Base-by-base conservation (phyloP, 805 yeast species). In the Kurtzmaniella cleridarum region DNA sequence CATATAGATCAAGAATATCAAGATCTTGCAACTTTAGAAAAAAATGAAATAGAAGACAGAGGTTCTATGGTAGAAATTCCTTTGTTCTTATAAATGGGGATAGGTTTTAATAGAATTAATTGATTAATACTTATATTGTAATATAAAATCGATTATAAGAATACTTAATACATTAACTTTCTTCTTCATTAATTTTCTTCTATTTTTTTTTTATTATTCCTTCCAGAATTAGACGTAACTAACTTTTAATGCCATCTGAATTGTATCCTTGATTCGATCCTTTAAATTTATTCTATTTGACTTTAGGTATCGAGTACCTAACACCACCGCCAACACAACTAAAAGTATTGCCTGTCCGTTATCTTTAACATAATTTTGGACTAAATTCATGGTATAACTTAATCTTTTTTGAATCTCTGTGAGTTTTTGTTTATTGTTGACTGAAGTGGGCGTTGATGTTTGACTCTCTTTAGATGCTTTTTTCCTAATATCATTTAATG, bases 171-270 rank as follows among this genome's bases (percentile, higher is more conserved):
- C n/a, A n/a, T n/a, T n/a, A n/a, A n/a, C n/a, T n/a, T n/a, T n/a
- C n/a, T n/a, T n/a, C n/a, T n/a, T n/a, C n/a, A n/a, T n/a, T n/a
- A n/a, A n/a, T n/a, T n/a, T n/a, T n/a, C n/a, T n/a, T n/a, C n/a
- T n/a, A n/a, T n/a, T n/a, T n/a, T n/a, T n/a, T n/a, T n/a, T n/a
- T n/a, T n/a, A n/a, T n/a, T n/a, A n/a, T n/a, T n/a, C n/a, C n/a
- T n/a, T n/a, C n/a, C n/a, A n/a, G n/a, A 5, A n/a, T 46, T 50
- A 66, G 34, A 68, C 48, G 39, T 67, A 68, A 32, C 64, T 62
- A 37, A 68, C 58, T 47, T 66, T 63, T 47, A 68, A 64, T n/a
- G 73, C 73, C 73, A 68, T 68, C 42, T 49, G 47, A 31, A 68
- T 43, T 1, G 72, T 66, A 40, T 67, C 69, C 41, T 46, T 49